Evolutionary conservation across 139 green algal genomes (phyloP).

Genomic region (Nannochloris sp.): DNA sequence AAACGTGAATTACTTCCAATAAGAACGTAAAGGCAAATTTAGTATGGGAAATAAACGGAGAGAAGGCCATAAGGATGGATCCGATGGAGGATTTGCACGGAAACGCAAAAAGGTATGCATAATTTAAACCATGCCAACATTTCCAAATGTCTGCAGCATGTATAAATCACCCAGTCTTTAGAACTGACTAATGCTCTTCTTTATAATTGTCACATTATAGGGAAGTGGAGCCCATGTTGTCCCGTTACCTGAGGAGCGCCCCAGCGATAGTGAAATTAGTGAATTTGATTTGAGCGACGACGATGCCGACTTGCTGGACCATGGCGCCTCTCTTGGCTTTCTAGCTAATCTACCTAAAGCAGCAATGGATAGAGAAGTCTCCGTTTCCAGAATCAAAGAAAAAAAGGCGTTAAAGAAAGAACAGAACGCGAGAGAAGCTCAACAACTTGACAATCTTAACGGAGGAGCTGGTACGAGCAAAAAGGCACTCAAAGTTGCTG

Average conservation of each 20-base stretch:
- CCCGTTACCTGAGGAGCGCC: neutral
- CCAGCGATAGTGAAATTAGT: neutral
- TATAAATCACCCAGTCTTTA: neutral
- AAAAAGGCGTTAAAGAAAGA: neutral
- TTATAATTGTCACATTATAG: neutral
- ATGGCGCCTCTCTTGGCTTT: slow-evolving; percentile 39
- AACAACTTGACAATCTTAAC: slow-evolving; percentile 34
- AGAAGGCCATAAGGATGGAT: neutral
- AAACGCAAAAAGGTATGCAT: neutral
- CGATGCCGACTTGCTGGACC: slow-evolving; percentile 51
- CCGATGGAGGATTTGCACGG: neutral
- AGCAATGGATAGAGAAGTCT: slow-evolving; percentile 1
- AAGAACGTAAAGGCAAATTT: neutral
- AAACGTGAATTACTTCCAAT: neutral
- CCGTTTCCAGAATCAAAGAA: neutral
- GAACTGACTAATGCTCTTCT: neutral
- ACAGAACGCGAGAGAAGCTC: slow-evolving; percentile 1
- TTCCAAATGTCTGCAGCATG: too few species aligned
- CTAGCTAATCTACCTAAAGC: slow-evolving; percentile 19
- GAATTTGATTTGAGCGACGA: slow-evolving; percentile 35
- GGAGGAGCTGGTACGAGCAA: too few species aligned
- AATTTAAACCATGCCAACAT: too few species aligned
- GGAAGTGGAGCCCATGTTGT: neutral
- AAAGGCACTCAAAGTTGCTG: neutral
- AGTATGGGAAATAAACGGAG: neutral